phyloP scores from a whole-genome alignment of 176 grass and related monocot species.

The Carex littledalei region DNA sequence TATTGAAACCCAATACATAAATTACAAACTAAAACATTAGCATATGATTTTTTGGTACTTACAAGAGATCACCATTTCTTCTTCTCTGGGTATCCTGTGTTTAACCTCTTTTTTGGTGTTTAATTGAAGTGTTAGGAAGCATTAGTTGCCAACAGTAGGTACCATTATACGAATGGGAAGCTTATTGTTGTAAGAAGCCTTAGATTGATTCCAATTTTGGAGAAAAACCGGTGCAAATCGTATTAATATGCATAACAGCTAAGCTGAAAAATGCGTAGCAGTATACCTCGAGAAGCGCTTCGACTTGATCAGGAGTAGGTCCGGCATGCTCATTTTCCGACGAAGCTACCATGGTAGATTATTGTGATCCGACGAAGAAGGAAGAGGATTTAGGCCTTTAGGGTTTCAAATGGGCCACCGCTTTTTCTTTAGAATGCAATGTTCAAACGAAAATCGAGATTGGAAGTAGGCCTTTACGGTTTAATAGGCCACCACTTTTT shows the following conservation, averaged over 20 bases:
- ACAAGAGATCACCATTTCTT: not conserved
- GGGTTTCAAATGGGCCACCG: conserved; percentile 3
- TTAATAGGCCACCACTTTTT: not conserved
- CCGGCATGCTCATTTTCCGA: not conserved
- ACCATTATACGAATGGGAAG: not conserved
- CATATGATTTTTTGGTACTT: not conserved
- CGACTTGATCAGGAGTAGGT: conserved; percentile 27
- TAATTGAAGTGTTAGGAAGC: not conserved
- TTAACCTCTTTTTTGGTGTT: not conserved
- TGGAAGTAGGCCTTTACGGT: not conserved
- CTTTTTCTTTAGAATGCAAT: not conserved
- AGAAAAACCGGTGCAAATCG: not conserved
- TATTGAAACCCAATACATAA: not conserved
- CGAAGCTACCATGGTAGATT: not conserved
- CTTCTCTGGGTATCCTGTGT: not conserved
- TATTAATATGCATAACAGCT: not conserved
- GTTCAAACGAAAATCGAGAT: not conserved
- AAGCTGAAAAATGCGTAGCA: not conserved
- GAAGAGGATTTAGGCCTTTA: conserved; percentile 1
- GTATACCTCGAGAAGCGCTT: conserved; percentile 29
- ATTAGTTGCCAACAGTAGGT: not conserved
- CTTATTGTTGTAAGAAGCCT: not conserved
- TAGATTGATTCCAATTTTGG: not conserved
- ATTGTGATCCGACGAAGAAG: not conserved
- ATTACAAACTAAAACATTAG: not conserved